A percentile compares a stretch with the other conserved stretches of the same genome.
Evolutionary conservation across 768 basidiomycete genomes (phyloP).

Genomic region (Cubamyces lactineus): DNA sequence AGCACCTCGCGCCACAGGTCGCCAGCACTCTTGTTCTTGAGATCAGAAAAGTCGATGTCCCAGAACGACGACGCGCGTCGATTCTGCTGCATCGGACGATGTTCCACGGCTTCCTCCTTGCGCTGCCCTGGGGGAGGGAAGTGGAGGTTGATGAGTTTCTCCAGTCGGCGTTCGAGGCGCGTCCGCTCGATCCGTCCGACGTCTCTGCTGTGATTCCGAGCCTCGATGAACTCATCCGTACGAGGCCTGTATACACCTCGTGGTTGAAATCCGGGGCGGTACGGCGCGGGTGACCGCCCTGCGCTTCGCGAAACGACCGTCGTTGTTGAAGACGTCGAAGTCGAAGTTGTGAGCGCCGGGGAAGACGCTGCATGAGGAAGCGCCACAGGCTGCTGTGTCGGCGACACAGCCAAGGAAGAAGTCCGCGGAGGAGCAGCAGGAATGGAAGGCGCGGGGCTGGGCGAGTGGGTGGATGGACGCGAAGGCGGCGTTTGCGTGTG

Average conservation of each 20-base stretch:
- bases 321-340: constrained; percentile 20
- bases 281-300: constrained; percentile 53
- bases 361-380: constrained; percentile 10
- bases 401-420: constrained; percentile 13
- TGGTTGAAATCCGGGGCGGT: constrained; percentile 93
- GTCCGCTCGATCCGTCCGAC: constrained; percentile 74
- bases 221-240: constrained; percentile 78
- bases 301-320: constrained; percentile 29
- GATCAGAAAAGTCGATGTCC: constrained; percentile 60
- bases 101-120: constrained; percentile 18
- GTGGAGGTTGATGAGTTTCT: constrained; percentile 81
- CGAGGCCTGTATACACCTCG: constrained; percentile 78
- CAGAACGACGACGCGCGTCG: constrained; percentile 71
- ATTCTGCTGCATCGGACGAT: constrained; percentile 27
- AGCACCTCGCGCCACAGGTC: constrained; percentile 73
- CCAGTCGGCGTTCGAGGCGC: constrained; percentile 82
- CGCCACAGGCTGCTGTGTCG: constrained; percentile 1
- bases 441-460: constrained; percentile 25
- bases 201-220: constrained; percentile 43
- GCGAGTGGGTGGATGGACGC: constrained; percentile 24
- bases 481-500: constrained; percentile 15
- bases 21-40: constrained; percentile 65
- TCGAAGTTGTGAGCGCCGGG: constrained; percentile 25
- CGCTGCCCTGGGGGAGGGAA: constrained; percentile 46
- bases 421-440: constrained; percentile 15